Percentiles rank a stretch among this genome's conserved stretches.
Conservation (phyloP, 495 filamentous ascomycete species). For the Neurospora sp. region DNA sequence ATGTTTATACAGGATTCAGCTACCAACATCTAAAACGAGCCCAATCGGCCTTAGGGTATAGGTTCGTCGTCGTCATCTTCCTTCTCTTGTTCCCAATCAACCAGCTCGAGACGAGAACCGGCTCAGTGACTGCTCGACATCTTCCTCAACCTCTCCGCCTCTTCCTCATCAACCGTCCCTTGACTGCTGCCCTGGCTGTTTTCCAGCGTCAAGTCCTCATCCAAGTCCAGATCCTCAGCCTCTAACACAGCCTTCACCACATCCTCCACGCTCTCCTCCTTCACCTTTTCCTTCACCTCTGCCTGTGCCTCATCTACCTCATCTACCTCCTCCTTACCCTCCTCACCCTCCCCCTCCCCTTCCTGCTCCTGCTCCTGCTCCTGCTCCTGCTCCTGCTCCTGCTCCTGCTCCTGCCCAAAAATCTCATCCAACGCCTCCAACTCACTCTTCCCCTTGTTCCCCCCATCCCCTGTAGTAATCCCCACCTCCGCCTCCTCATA, state of each 20-base stretch:
- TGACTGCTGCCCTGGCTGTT: not conserved
- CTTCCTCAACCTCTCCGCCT: not conserved
- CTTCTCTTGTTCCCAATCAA: not conserved
- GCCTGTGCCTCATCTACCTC: not conserved
- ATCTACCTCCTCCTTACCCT: not conserved
- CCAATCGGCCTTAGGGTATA: not conserved
- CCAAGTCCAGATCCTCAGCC: not conserved
- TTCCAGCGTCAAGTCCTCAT: not conserved
- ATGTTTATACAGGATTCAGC: not conserved
- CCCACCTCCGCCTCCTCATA: not conserved
- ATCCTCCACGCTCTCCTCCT: not conserved
- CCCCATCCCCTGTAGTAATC: not conserved
- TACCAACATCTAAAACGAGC: not conserved
- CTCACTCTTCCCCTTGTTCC: not conserved
- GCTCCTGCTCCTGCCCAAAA: not conserved
- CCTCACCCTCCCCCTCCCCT: not conserved
- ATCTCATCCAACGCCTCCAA: not conserved
- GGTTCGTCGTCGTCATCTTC: not conserved
- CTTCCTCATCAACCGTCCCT: not conserved
- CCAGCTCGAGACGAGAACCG: not conserved
- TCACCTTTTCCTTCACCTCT: not conserved
- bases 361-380: not conserved
- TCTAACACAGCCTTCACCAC: not conserved
- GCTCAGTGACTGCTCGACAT: not conserved
- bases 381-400: not conserved